These are phyloP conservation scores for Hansenula sp. DNA, from an alignment of 1,139 yeast genomes.

Conservation along the genomic window DNA sequence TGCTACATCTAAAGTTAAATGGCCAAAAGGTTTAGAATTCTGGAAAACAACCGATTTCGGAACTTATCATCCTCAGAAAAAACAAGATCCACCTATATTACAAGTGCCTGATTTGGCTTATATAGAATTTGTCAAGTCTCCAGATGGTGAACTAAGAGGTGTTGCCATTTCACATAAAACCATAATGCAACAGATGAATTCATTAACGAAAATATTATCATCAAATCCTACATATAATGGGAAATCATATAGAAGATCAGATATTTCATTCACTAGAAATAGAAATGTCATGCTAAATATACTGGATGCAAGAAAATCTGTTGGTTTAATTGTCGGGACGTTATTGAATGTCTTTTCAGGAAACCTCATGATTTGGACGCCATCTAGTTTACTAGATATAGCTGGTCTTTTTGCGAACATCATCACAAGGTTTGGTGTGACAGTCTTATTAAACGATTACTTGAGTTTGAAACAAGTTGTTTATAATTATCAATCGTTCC, in stretches of 20 bases:
- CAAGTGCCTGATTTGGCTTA: constrained; percentile 82
- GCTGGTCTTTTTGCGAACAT: constrained; percentile 88
- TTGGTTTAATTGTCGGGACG: constrained; percentile 81
- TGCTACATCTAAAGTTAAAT: constrained; percentile 36
- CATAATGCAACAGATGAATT: constrained; percentile 81
- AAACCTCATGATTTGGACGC: constrained; percentile 75
- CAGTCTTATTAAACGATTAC: constrained; percentile 78
- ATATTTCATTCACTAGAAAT: constrained; percentile 26
- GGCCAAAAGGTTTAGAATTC: constrained; percentile 59
- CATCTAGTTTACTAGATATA: constrained; percentile 66
- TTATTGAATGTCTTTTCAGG: constrained; percentile 84
- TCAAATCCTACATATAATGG: constrained; percentile 47
- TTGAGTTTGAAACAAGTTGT: constrained; percentile 90
- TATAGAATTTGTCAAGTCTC: constrained; percentile 87
- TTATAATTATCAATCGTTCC: constrained; percentile 88
- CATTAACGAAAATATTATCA: constrained; percentile 63
- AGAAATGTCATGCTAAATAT: constrained; percentile 58
- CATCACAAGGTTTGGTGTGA: constrained; percentile 65
- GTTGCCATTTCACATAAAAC: constrained; percentile 91
- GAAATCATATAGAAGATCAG: constrained; percentile 32
- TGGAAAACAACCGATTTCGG: constrained; percentile 94
- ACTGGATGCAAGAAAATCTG: constrained; percentile 79
- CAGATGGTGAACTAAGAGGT: constrained; percentile 89
- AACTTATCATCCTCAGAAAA: constrained; percentile 52
- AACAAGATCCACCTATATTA: constrained; percentile 58